phyloP scores from a whole-genome alignment of 257 asterid species.

The Euphrasia confusa region DNA sequence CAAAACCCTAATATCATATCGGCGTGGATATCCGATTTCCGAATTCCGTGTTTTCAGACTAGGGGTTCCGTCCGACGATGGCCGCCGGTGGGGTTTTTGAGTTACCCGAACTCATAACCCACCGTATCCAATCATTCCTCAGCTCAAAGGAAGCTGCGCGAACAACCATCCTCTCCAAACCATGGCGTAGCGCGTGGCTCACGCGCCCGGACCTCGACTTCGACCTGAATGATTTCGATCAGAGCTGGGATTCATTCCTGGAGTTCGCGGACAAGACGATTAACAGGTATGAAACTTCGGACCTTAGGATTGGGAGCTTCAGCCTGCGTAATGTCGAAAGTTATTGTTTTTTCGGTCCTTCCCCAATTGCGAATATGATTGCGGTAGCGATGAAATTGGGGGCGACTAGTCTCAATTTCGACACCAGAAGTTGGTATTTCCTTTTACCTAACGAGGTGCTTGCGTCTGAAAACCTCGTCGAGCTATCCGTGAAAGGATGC shows the following conservation, averaged over 20 bases:
- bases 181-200: neutral
- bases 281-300: neutral
- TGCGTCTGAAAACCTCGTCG: neutral
- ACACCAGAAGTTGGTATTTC: too few relatives aligned
- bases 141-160: neutral
- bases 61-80: too few relatives aligned
- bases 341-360: too few relatives aligned
- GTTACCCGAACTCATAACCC: neutral
- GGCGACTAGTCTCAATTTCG: neutral
- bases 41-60: too few relatives aligned
- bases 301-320: neutral
- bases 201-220: neutral
- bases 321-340: neutral
- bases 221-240: neutral
- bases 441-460: too few relatives aligned
- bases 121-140: neutral
- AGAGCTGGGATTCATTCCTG: too few relatives aligned
- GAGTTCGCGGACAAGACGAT: too few relatives aligned
- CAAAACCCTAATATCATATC: too few relatives aligned
- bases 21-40: too few relatives aligned
- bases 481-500: neutral
- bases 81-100: too few relatives aligned
- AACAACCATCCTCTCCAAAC: neutral
- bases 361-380: neutral
- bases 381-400: neutral